Evolutionary conservation across 2,329 filamentous ascomycete genomes (phyloP).

Genomic region (Colletotrichum sidae): DNA sequence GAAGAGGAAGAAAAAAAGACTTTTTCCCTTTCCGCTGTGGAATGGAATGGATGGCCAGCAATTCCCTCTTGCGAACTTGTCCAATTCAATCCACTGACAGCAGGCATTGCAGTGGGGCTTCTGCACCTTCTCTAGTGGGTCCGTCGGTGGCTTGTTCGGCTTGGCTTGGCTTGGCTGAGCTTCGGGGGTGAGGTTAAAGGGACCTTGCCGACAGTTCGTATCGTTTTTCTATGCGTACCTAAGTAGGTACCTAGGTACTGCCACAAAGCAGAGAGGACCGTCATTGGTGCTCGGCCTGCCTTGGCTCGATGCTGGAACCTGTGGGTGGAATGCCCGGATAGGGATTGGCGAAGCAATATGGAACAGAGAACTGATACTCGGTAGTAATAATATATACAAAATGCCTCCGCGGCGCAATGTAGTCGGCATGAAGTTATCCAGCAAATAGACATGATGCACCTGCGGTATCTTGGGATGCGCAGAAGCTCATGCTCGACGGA

Average conservation of each 20-base stretch:
- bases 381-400: background rate
- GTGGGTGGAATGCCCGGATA: background rate
- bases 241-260: too few species aligned
- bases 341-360: background rate
- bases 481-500: too few species aligned
- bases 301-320: background rate
- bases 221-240: too few species aligned
- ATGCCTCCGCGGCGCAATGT: constrained; percentile 20
- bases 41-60: constrained; percentile 3
- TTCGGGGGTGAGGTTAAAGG: constrained; percentile 3
- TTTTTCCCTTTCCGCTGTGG: background rate
- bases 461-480: too few species aligned
- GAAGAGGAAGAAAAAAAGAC: background rate
- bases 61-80: background rate
- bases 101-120: background rate
- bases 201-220: background rate
- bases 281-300: background rate
- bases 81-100: background rate
- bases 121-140: constrained; percentile 28
- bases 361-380: too few species aligned
- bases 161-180: constrained; percentile 12
- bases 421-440: background rate
- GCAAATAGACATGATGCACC: too few species aligned
- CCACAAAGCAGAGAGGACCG: too few species aligned
- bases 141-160: constrained; percentile 21